Conservation (phyloP, 2,329 filamentous ascomycete species). For the Stromatinia cepivora region DNA sequence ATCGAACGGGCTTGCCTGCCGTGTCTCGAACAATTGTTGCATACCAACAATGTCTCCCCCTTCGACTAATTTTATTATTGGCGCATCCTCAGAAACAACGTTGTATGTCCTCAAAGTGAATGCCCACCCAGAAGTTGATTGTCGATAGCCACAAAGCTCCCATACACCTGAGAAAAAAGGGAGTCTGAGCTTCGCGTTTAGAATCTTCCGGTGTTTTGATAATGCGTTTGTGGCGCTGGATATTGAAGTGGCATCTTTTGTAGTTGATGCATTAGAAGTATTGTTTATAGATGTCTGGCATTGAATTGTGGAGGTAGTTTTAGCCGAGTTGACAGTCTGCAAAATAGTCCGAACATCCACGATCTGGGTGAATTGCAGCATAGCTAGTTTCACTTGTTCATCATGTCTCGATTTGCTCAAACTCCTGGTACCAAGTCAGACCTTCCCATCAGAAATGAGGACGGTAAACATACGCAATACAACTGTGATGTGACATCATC, state of each 20-base stretch:
- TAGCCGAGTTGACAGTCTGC: no score
- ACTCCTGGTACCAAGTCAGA: not conserved
- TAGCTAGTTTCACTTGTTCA: not conserved
- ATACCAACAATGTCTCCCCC: rapidly evolving
- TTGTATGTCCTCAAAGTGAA: not conserved
- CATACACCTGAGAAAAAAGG: conserved; percentile 8
- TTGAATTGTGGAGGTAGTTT: no score
- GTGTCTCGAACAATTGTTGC: not conserved
- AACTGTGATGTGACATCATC: not conserved
- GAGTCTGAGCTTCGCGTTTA: not conserved
- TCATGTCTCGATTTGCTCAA: not conserved
- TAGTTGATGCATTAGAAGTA: no score
- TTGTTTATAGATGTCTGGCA: no score
- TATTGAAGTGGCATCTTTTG: not conserved
- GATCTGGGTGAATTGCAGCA: not conserved
- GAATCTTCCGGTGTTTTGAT: not conserved
- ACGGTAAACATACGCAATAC: not conserved
- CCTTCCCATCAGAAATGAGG: no score
- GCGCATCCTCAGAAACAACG: rapidly evolving
- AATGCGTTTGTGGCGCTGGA: not conserved
- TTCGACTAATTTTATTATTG: not conserved
- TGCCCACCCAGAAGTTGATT: not conserved
- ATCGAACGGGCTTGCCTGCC: not conserved
- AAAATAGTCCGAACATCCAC: not conserved
- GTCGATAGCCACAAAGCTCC: not conserved